phyloP scores from a whole-genome alignment of 805 yeast species.

The Yamadazyma scolyti region DNA sequence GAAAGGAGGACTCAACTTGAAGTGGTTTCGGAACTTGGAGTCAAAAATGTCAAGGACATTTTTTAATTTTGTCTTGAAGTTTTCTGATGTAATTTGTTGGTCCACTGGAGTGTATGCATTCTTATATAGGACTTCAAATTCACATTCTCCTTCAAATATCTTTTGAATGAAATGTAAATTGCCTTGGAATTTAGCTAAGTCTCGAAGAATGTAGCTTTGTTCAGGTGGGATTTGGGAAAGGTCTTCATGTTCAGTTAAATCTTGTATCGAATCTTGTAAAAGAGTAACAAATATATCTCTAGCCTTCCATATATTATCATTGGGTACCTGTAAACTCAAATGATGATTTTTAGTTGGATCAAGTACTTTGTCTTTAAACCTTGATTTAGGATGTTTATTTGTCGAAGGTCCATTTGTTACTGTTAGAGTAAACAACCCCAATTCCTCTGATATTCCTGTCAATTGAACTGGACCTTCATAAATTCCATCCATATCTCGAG shows the following conservation, averaged over 20 bases:
- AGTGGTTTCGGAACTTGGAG: constrained; percentile 47
- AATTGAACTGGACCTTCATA: constrained; percentile 37
- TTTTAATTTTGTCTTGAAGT: constrained; percentile 33
- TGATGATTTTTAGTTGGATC: constrained; percentile 66
- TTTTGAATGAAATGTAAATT: constrained; percentile 79
- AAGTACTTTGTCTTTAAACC: constrained; percentile 18
- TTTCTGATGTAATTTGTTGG: constrained; percentile 35
- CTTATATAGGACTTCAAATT: constrained; percentile 67
- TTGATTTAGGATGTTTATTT: constrained; percentile 43
- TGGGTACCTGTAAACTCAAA: constrained; percentile 66
- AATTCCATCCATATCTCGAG: constrained; percentile 18
- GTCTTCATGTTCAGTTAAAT: constrained; percentile 28
- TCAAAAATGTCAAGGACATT: constrained; percentile 40
- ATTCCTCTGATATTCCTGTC: constrained; percentile 50
- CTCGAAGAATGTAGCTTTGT: constrained; percentile 53
- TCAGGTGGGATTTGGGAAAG: constrained; percentile 38
- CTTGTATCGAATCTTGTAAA: constrained; percentile 63
- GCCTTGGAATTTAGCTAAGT: constrained; percentile 60
- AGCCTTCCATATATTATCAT: constrained; percentile 72
- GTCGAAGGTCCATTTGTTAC: constrained; percentile 54
- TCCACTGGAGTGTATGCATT: constrained; percentile 34
- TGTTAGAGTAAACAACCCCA: constrained; percentile 61
- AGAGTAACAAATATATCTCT: constrained; percentile 69
- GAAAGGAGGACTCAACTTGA: constrained; percentile 55
- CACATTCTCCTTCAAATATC: constrained; percentile 67